These are phyloP conservation scores for Zygoascus biomembranicola DNA, from an alignment of 805 yeast genomes.

Conservation along the genomic window DNA sequence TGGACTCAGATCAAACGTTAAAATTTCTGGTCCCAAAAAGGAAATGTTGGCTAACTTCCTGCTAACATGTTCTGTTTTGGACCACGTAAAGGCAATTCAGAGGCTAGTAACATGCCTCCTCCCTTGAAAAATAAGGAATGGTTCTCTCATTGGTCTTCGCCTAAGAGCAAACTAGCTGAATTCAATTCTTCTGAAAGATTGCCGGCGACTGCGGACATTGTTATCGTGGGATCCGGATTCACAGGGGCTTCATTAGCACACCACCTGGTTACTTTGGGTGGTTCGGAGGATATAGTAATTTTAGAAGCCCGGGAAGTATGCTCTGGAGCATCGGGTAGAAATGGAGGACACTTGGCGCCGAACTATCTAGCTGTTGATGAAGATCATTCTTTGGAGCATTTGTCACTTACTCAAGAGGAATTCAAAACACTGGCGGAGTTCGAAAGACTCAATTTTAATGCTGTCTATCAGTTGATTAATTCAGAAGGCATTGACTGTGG, in stretches of 20 bases:
- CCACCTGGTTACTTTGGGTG: conserved; percentile 20
- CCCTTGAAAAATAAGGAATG: conserved; percentile 3
- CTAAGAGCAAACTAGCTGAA: conserved; percentile 5
- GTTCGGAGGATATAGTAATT: conserved; percentile 20
- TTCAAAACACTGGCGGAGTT: conserved; percentile 1
- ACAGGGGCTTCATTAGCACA: conserved; percentile 37
- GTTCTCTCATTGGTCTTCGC: conserved; percentile 9
- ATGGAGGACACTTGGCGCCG: conserved; percentile 44
- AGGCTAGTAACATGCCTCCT: neutral
- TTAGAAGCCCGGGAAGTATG: conserved; percentile 37
- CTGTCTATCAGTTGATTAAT: conserved; percentile 23
- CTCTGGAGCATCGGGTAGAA: conserved; percentile 41
- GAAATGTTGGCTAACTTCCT: neutral
- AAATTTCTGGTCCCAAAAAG: too few relatives aligned
- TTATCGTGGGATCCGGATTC: conserved; percentile 40
- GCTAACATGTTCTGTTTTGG: neutral
- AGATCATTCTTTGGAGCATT: neutral
- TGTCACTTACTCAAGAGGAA: neutral
- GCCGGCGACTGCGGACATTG: conserved; percentile 33
- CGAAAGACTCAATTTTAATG: conserved; percentile 9
- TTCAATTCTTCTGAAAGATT: conserved; percentile 16
- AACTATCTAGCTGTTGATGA: neutral
- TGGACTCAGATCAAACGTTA: too few relatives aligned
- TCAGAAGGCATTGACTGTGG: conserved; percentile 32
- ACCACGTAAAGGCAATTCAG: neutral